phyloP scores from a whole-genome alignment of 169 alveolate genomes.

The Cryptosporidium tyzzeri region DNA sequence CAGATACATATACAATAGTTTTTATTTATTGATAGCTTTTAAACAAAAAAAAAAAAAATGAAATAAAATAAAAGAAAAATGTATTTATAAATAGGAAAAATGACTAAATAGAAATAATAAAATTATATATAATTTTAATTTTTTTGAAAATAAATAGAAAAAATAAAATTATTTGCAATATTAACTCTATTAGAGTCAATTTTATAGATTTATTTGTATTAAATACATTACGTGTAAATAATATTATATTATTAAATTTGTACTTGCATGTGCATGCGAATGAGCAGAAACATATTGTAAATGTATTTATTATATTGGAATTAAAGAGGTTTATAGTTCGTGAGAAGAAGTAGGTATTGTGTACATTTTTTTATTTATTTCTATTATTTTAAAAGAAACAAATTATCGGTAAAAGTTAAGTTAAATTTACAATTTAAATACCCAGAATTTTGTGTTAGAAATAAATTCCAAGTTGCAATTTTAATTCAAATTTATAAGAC shows the following conservation, averaged over 20 bases:
- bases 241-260: neutral
- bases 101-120: no score
- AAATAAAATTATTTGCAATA: neutral
- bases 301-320: neutral
- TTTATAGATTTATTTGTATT: neutral
- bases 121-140: no score
- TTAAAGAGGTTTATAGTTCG: neutral
- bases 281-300: no score
- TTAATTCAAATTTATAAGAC: neutral
- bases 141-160: no score
- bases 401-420: neutral
- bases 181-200: neutral
- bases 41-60: no score
- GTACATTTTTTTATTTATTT: neutral
- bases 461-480: neutral
- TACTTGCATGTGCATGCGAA: neutral
- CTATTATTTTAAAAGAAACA: no score
- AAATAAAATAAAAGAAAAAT: no score
- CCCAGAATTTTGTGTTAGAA: neutral
- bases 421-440: no score
- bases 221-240: neutral
- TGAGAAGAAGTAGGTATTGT: neutral
- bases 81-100: no score
- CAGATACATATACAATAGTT: no score
- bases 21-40: no score